Base-by-base conservation (phyloP, 345 rosid species). In the Euphorbia tirucalli region DNA sequence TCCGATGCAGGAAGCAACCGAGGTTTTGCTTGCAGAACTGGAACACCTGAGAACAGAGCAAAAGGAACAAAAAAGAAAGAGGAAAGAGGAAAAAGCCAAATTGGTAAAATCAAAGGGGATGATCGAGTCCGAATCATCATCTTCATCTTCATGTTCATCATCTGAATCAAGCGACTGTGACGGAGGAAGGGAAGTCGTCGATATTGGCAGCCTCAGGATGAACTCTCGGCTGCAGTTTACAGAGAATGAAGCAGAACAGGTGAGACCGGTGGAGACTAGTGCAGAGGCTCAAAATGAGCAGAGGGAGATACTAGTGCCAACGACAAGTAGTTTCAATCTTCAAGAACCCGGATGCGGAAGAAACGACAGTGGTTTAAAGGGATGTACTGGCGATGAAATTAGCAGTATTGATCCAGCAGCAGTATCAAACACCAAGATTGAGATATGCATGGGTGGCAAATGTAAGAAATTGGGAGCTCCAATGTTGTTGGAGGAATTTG, bases 391-490 rank as follows among this genome's bases (percentile, higher is more conserved):
- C 4, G 28, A 7, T n/a, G 48, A 25, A 27, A 44, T 41, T 21
- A 28, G 41, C 4, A 46, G 63, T 31, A 27, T 44, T 18, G 64
- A n/a, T 5, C 57, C 18, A 7, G 58, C 18, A 6, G 5, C 44
- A 6, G 52, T 46, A 46, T 46, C 52, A 15, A 46, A 46, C 16
- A 66, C 18, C 61, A 56, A 71, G 76, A 46, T 81, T 48, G 78
- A 44, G 74, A 55, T 69, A 9, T 77, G 84, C 27, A 74, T 77
- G 84, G 84, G 84, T 6, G 77, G 74, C 2, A 77, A 74, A 50
- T 71, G 81, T 30, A 74, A 67, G 62, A 71, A 71, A 49, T 25
- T 55, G 65, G 78, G 78, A 64, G 69, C 70, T 1, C 27, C 44
- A 44, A 59, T 64, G 22, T 31, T 75, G 30, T 10, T 75, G 70